Conservation (phyloP, 768 basidiomycete genomes). For the Boletus speciosus region DNA sequence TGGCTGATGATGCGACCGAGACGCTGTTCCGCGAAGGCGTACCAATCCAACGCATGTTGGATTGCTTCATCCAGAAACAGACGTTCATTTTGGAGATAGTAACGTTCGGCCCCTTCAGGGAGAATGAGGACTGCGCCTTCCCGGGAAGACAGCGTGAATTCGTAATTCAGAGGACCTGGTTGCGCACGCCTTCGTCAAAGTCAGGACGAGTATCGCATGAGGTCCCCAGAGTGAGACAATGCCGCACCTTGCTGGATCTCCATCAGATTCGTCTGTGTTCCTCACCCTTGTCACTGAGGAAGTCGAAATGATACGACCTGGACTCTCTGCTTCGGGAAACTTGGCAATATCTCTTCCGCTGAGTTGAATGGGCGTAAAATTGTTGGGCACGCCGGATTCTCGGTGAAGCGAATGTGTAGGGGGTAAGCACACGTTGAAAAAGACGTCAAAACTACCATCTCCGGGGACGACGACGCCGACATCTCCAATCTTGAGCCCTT, state of each 20-base stretch:
- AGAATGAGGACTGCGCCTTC: slow-evolving; percentile 34
- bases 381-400: slow-evolving; percentile 21
- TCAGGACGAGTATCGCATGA: neutral
- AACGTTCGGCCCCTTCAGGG: slow-evolving; percentile 27
- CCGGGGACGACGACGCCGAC: slow-evolving; percentile 32
- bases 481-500: slow-evolving; percentile 35
- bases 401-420: slow-evolving; percentile 19
- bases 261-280: neutral
- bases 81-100: slow-evolving; percentile 21
- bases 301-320: slow-evolving; percentile 12
- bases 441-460: slow-evolving; percentile 34
- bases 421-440: slow-evolving; percentile 35
- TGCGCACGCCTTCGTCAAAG: neutral
- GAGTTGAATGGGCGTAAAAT: slow-evolving; percentile 23
- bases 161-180: slow-evolving; percentile 4
- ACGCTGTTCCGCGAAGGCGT: slow-evolving; percentile 21
- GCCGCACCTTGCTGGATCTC: neutral
- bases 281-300: slow-evolving; percentile 7
- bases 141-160: slow-evolving; percentile 12
- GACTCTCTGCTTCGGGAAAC: slow-evolving; percentile 7
- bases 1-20: slow-evolving; percentile 18
- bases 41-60: slow-evolving; percentile 27
- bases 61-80: slow-evolving; percentile 21
- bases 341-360: slow-evolving; percentile 6
- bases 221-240: neutral